Base-by-base conservation (phyloP, 192 early-diverging fungal genomes). In the Cladochytrium replicatum region DNA sequence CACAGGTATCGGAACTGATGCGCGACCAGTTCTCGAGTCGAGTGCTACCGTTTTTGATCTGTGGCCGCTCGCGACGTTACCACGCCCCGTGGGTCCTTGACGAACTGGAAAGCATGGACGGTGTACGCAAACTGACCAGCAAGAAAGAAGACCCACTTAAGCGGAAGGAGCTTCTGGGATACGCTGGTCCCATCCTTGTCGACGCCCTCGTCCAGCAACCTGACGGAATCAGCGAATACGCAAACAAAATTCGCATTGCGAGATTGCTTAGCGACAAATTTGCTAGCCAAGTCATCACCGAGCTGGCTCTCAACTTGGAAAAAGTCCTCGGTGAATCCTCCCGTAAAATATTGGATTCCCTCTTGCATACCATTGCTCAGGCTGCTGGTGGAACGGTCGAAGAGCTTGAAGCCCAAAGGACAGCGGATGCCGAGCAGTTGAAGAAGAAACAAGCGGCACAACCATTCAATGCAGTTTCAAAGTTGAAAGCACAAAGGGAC, bases 81-180 rank as follows among this genome's bases (percentile, higher is more conserved):
- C 78, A 91, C 24, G 79, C 83, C 27, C 61, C 64, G 43, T 80
- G 81, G 23, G 80, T 80, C 29, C 71, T 89, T 15, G 60, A 84
- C 28, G 66, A 85, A 29, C 58, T 97, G 60, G 66, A 68, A 41
- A 71, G 52, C 25, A 70, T 72, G 54, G 91, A 93, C 59, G 58
- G 50, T 7, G 69, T 91, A 26, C 69, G 86, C 34, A 61, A 60
- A 30, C 67, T 64, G 48, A 93, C 87, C 1, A 39, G 45, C 24
- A 95, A 95, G 64, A 97, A 97, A 71, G 87, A 91, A 42, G 75
- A 85, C 1, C 48, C 62, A 32, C 19, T 73, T 34, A 61, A 85
- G 41, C 66, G 74, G 30, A 47, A 67, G 24, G 87, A 97, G 63
- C 71, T 97, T 46, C 63, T 83, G 27, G 63, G 65, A 19, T 60